Percentiles rank a stretch among this genome's conserved stretches.
Evolutionary conservation across 495 filamentous ascomycete species (phyloP).

Genomic region (Evansstolkia leycettana): DNA sequence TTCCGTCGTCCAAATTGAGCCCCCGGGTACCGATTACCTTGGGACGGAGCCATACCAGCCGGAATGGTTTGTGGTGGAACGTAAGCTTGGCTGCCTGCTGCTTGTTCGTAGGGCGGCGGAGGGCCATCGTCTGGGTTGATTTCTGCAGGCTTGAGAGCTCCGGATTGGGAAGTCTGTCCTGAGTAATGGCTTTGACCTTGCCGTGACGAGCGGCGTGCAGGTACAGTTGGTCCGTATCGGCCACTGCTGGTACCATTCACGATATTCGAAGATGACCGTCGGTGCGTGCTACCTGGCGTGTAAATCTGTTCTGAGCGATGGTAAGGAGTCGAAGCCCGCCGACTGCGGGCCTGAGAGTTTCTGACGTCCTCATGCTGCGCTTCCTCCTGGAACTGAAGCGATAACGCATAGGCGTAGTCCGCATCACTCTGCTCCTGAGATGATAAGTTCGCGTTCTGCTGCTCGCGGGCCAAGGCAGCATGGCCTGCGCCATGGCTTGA

Average conservation of each 20-base stretch:
- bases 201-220: constrained; percentile 1
- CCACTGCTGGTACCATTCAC: constrained; percentile 2
- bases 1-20: constrained; percentile 9
- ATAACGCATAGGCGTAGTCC: constrained; percentile 36
- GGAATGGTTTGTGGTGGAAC: constrained; percentile 49
- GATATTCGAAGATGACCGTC: constrained; percentile 8
- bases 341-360: constrained; percentile 2
- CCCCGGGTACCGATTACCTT: constrained; percentile 10
- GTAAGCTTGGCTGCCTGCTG: constrained; percentile 50
- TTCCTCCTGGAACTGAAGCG: constrained; percentile 35
- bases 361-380: constrained; percentile 16
- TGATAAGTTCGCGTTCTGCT: constrained; percentile 10
- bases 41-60: constrained; percentile 18
- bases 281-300: constrained; percentile 1
- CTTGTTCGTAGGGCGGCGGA: constrained; percentile 76
- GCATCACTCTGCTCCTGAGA: constrained; percentile 35
- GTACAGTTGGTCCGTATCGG: constrained; percentile 1
- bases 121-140: constrained; percentile 42
- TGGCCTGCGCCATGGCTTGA: constrained; percentile 13
- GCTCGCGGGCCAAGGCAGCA: constrained; percentile 3
- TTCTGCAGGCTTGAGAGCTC: constrained; percentile 16
- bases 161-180: neutral
- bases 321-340: constrained; percentile 5
- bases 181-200: constrained; percentile 7
- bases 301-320: neutral